Conservation (phyloP, 768 basidiomycete genomes). For the Leccinum aurantiacum region DNA sequence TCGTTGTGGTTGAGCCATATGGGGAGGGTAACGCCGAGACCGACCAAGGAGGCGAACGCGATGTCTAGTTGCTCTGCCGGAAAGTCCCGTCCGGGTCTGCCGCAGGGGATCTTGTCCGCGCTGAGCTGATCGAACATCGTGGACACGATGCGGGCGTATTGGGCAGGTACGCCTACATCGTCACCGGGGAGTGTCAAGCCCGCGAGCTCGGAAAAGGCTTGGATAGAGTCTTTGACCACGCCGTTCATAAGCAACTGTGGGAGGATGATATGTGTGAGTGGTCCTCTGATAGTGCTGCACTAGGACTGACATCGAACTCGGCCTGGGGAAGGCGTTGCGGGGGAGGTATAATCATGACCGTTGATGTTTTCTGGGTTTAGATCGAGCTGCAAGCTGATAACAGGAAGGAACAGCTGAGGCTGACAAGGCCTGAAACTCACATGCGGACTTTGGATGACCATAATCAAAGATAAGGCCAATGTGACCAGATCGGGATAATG, state of each 20-base stretch:
- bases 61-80: slow-evolving; percentile 12
- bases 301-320: slow-evolving; percentile 25
- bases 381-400: neutral
- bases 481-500: too few species aligned
- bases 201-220: slow-evolving; percentile 16
- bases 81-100: slow-evolving; percentile 6
- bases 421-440: neutral
- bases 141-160: slow-evolving; percentile 25
- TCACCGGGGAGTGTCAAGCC: slow-evolving; percentile 9
- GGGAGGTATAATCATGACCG: neutral
- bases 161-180: slow-evolving; percentile 15
- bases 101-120: slow-evolving; percentile 19
- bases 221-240: slow-evolving; percentile 11
- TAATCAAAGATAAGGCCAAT: slow-evolving; percentile 5
- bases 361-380: neutral
- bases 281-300: neutral
- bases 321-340: slow-evolving; percentile 1
- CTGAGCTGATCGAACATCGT: slow-evolving; percentile 24
- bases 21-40: slow-evolving; percentile 25
- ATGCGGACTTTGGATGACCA: slow-evolving; percentile 4
- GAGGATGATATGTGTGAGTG: neutral
- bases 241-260: slow-evolving; percentile 17
- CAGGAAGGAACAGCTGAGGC: neutral
- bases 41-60: slow-evolving; percentile 14
- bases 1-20: slow-evolving; percentile 23